Conservation (phyloP, 148 eudicot genomes). For the Rhododendron williamsianum region DNA sequence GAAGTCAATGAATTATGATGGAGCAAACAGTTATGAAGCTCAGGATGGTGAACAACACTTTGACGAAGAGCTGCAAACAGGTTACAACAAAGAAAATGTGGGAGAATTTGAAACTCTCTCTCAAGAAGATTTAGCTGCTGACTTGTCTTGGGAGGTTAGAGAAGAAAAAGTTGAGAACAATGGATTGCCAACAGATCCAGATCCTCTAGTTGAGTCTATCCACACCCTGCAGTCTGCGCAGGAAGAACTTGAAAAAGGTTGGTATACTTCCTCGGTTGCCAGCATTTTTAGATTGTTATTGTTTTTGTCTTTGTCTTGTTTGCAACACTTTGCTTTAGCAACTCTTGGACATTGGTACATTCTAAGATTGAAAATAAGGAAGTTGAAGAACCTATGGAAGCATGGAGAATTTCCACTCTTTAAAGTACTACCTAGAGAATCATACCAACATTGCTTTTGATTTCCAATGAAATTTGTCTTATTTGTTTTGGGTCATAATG, state of each 20-base stretch:
- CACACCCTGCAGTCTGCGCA: slow-evolving; percentile 58
- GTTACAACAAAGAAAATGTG: slow-evolving; percentile 18
- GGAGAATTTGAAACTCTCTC: slow-evolving; percentile 30
- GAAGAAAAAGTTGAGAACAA: slow-evolving; percentile 34
- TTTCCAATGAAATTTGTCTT: neutral
- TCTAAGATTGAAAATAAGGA: neutral
- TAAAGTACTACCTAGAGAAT: neutral
- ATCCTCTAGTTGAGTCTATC: slow-evolving; percentile 63
- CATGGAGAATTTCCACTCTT: neutral
- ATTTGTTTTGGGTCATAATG: neutral
- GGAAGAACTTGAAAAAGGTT: slow-evolving; percentile 80
- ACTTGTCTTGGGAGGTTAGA: slow-evolving; percentile 29
- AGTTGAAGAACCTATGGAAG: neutral
- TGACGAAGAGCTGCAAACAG: slow-evolving; percentile 25
- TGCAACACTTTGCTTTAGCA: neutral
- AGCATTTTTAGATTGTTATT: neutral
- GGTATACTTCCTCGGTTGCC: neutral
- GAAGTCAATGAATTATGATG: slow-evolving; percentile 28
- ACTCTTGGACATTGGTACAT: neutral
- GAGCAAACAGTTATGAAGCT: slow-evolving; percentile 42
- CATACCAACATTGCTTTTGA: neutral
- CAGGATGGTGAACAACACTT: slow-evolving; percentile 32
- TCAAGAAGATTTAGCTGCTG: slow-evolving; percentile 32
- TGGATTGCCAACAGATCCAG: slow-evolving; percentile 32
- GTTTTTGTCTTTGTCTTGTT: neutral